Evolutionary conservation across 768 basidiomycete genomes (phyloP).

Genomic region (Lentinula boryana): DNA sequence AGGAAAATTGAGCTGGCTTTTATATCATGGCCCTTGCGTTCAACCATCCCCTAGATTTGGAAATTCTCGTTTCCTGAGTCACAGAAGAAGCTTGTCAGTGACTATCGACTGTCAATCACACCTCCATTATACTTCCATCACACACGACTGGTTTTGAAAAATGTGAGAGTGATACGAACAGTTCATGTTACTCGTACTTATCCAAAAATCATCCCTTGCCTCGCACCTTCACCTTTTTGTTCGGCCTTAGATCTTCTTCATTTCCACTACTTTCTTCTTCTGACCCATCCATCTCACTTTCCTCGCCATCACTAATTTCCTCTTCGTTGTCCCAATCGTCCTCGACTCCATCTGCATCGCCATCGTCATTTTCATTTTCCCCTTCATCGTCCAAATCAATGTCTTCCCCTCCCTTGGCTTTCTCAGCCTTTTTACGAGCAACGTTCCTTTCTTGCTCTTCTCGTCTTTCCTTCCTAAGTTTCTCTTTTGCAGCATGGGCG

Average conservation of each 20-base stretch:
- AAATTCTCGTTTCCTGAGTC: too few species aligned
- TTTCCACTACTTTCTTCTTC: constrained; percentile 53
- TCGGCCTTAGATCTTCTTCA: constrained; percentile 37
- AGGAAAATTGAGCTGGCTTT: too few species aligned
- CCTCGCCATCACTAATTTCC: constrained; percentile 24
- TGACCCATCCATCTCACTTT: constrained; percentile 48
- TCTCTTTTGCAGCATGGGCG: constrained; percentile 73
- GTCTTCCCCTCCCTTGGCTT: constrained; percentile 18
- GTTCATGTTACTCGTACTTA: too few species aligned
- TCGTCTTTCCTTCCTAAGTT: constrained; percentile 67
- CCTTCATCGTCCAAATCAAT: constrained; percentile 21
- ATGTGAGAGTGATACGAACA: too few species aligned
- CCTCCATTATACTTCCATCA: too few species aligned
- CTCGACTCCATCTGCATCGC: constrained; percentile 32
- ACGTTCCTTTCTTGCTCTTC: constrained; percentile 94
- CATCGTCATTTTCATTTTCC: constrained; percentile 29
- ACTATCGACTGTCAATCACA: too few species aligned
- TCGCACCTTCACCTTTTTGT: constrained; percentile 50
- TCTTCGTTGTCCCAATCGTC: constrained; percentile 22
- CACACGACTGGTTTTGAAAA: too few species aligned
- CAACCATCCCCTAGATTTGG: too few species aligned
- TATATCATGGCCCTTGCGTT: too few species aligned
- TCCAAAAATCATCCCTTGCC: constrained; percentile 31
- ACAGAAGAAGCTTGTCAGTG: too few species aligned
- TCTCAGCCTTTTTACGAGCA: constrained; percentile 61